Evolutionary conservation across 345 rosid genomes (phyloP), one percentile per base, ranked within the genome.

Genomic region (Camelina neglecta): DNA sequence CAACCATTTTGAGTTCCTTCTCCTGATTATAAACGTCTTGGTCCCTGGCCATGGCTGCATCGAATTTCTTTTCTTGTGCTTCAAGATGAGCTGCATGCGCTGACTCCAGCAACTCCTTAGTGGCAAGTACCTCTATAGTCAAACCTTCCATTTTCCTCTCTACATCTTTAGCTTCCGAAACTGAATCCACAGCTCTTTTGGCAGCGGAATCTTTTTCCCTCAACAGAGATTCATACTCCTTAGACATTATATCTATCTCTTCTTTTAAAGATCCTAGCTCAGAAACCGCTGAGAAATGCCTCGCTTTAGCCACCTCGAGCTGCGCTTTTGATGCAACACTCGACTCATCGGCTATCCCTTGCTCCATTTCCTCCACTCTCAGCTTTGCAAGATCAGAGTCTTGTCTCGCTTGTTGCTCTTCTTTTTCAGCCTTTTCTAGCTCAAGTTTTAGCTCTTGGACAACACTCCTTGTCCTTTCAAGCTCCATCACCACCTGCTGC

Each of bases 331-430:
- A 89, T 31, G 96, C 99, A 26, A 92, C 89, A 63, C 97, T 92
- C 15, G 71, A 83, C 41, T 92, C 99, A 41, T 84, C 89, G 23
- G 87, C 92, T 72, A 92, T 86, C 35, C 99, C 99, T 75, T 90
- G 91, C 75, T 95, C 93, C 86, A 95, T 84, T 81, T 95, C 97
- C 73, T 90, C 93, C 63, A 89, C 92, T 60, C 97, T 87, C 23
- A 95, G 87, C 77, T 83, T 85, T 21, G 88, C 97, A 9, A 95
- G 93, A 42, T 95, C 93, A 2, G 97, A 88, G 75, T 95, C 99
- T 79, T 95, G 99, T 81, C 83, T 89, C 6, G 99, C 99, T 74
- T 95, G 97, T 44, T 88, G 85, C 83, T 92, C 97, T 66, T 95
- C 97, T 1, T 91, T 95, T 58, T 85, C 91, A 11, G 97, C 97